phyloP scores from a whole-genome alignment of 768 basidiomycete species.

The Pulveroboletus sp. region DNA sequence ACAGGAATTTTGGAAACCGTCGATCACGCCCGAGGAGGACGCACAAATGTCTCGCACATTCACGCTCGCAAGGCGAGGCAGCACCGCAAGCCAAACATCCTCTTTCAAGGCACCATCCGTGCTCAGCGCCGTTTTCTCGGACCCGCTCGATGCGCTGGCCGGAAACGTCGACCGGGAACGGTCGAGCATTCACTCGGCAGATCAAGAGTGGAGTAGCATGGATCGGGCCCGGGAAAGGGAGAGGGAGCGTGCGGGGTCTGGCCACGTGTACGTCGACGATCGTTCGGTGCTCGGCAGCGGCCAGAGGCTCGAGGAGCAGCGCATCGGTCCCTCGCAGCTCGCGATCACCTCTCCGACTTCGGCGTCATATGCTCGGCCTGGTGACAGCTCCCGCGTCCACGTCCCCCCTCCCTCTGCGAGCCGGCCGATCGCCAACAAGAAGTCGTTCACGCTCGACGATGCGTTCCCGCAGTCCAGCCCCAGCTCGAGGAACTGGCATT shows the following conservation, averaged over 20 bases:
- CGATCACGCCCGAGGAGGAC: constrained; percentile 44
- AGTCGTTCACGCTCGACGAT: constrained; percentile 28
- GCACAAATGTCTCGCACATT: constrained; percentile 38
- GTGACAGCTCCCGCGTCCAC: constrained; percentile 14
- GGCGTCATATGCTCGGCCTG: constrained; percentile 9
- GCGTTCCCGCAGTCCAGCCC: constrained; percentile 21
- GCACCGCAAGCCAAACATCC: constrained; percentile 48
- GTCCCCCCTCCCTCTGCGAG: constrained; percentile 28
- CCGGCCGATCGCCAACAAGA: constrained; percentile 30
- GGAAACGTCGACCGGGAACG: constrained; percentile 26
- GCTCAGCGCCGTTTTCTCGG: constrained; percentile 37
- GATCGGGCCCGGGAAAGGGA: constrained; percentile 25
- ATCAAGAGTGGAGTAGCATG: constrained; percentile 28
- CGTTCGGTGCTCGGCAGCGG: constrained; percentile 13
- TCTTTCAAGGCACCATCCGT: constrained; percentile 41
- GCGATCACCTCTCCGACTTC: constrained; percentile 16
- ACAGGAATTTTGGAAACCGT: constrained; percentile 50
- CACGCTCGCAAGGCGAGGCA: constrained; percentile 43
- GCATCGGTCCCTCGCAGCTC: constrained; percentile 9
- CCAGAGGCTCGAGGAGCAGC: constrained; percentile 20
- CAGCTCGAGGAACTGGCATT: constrained; percentile 19
- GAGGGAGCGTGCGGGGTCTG: constrained; percentile 19
- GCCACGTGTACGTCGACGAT: constrained; percentile 21
- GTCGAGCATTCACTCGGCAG: constrained; percentile 21
- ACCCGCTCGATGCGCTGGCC: constrained; percentile 19